Evolutionary conservation across 2,329 filamentous ascomycete species (phyloP).

Genomic region (Trichoderma aggressivum): DNA sequence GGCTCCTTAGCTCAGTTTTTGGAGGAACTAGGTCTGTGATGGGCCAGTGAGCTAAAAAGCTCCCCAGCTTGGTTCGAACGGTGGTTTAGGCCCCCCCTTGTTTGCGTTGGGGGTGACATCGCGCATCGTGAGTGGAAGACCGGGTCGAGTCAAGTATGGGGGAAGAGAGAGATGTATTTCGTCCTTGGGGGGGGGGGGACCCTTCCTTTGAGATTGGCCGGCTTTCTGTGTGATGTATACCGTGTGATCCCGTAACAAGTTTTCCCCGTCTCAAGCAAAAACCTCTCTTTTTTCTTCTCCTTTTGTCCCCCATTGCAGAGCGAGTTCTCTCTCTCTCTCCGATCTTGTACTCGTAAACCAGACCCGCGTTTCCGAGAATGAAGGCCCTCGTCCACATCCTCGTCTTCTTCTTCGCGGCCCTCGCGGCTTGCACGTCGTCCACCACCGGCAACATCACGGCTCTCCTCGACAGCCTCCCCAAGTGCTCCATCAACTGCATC

Average conservation of each 20-base stretch:
- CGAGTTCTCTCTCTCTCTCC: neutral
- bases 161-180: neutral
- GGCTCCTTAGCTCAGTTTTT: neutral
- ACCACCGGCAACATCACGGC: constrained; percentile 20
- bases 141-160: neutral
- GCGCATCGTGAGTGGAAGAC: constrained; percentile 1
- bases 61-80: neutral
- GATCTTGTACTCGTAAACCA: neutral
- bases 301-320: neutral
- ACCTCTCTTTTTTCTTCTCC: neutral
- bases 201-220: neutral
- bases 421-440: constrained; percentile 6
- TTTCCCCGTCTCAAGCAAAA: neutral
- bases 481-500: constrained; percentile 40
- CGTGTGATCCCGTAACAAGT: neutral
- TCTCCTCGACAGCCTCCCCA: constrained; percentile 31
- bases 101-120: constrained; percentile 14
- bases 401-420: constrained; percentile 19
- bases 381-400: constrained; percentile 2
- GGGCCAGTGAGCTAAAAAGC: neutral
- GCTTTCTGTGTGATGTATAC: neutral
- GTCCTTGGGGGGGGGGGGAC: neutral
- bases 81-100: constrained; percentile 10
- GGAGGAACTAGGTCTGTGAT: neutral
- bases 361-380: neutral